Evolutionary conservation across 179 eudicot genomes (phyloP).

Genomic region (Spergularia azorica): DNA sequence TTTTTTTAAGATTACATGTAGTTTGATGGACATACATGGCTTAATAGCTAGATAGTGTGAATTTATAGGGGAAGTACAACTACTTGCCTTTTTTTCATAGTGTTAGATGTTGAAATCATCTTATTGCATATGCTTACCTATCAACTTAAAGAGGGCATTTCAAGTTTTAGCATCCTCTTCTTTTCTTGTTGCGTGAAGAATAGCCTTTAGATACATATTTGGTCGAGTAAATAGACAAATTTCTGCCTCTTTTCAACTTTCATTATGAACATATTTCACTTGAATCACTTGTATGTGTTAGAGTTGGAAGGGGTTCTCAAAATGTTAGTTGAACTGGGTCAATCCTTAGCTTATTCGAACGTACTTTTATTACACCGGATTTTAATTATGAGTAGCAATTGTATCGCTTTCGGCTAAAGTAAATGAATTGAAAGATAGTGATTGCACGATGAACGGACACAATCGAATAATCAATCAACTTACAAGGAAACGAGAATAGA

Average conservation of each 20-base stretch:
- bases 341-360: no score
- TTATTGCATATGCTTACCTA: neutral
- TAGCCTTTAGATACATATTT: neutral
- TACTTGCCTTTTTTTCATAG: neutral
- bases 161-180: neutral
- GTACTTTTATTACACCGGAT: no score
- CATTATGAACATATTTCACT: no score
- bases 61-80: neutral
- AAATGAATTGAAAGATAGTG: no score
- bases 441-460: no score
- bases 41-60: neutral
- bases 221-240: conserved; percentile 10
- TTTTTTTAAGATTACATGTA: neutral
- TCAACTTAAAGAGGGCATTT: neutral
- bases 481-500: no score
- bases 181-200: conserved; percentile 12
- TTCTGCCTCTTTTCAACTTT: neutral
- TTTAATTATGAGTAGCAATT: no score
- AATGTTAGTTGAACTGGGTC: no score
- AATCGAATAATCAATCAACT: no score
- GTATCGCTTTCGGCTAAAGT: no score
- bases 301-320: no score
- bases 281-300: no score
- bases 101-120: conserved; percentile 10
- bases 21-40: neutral